Percentiles rank a stretch among this genome's conserved stretches.
phyloP scores from a whole-genome alignment of 208 protist genomes.

The Leishmania tarentolae region DNA sequence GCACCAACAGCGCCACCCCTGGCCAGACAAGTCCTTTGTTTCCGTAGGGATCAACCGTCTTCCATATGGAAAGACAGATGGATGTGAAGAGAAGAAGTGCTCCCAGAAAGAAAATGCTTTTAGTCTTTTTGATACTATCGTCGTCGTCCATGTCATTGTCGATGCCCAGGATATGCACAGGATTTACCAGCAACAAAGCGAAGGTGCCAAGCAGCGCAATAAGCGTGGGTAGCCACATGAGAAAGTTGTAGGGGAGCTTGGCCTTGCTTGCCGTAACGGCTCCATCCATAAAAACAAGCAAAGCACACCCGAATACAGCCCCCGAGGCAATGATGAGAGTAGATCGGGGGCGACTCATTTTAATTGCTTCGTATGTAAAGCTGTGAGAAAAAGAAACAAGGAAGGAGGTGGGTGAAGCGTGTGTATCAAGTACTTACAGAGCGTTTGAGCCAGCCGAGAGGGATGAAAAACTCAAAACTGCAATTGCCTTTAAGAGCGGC shows the following conservation, averaged over 20 bases:
- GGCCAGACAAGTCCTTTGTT: slow-evolving; percentile 37
- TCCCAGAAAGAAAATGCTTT: slow-evolving; percentile 60
- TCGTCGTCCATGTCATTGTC: slow-evolving; percentile 37
- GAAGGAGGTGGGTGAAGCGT: neutral
- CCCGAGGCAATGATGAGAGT: slow-evolving; percentile 35
- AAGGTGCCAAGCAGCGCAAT: slow-evolving; percentile 51
- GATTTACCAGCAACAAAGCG: slow-evolving; percentile 54
- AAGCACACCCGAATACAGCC: slow-evolving; percentile 35
- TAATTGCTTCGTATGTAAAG: neutral
- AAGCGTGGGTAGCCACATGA: slow-evolving; percentile 66
- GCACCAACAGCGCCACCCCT: slow-evolving; percentile 50
- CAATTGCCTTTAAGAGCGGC: no score
- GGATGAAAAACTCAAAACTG: neutral
- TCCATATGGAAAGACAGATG: slow-evolving; percentile 58
- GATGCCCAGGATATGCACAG: slow-evolving; percentile 23
- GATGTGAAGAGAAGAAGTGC: slow-evolving; percentile 54
- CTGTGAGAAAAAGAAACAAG: slow-evolving; percentile 4
- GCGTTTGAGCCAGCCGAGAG: neutral
- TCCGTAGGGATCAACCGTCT: slow-evolving; percentile 51
- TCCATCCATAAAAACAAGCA: slow-evolving; percentile 66
- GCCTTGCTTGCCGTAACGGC: slow-evolving; percentile 46
- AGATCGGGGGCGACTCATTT: neutral
- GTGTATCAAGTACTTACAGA: neutral
- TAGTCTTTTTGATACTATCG: slow-evolving; percentile 35
- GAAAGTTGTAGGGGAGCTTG: slow-evolving; percentile 60